phyloP scores from a whole-genome alignment of 2,329 filamentous ascomycete species.

The Fulvia fulva region DNA sequence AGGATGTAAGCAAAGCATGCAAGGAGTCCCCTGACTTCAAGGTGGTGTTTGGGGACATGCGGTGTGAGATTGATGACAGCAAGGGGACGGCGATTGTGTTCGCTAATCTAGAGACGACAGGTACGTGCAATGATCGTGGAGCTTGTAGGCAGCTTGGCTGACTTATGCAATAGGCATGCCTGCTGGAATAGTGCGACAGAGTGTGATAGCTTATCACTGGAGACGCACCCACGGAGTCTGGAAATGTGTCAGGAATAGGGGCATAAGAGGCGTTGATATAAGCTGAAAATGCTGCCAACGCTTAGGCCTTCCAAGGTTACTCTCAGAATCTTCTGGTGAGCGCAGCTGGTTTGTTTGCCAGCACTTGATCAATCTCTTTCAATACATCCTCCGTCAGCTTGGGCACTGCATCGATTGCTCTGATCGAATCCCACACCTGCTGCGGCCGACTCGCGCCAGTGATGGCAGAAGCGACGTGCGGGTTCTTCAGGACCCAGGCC shows the following conservation, averaged over 20 bases:
- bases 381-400: background rate
- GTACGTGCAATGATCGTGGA: background rate
- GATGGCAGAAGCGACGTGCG: background rate
- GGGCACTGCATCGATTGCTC: background rate
- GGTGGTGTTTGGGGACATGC: background rate
- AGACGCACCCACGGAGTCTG: background rate
- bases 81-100: background rate
- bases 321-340: background rate
- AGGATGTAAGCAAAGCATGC: background rate
- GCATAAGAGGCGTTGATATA: background rate
- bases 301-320: background rate
- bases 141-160: too few relatives aligned
- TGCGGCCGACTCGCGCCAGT: background rate
- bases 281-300: background rate
- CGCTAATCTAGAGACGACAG: background rate
- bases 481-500: background rate
- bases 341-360: background rate
- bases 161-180: background rate
- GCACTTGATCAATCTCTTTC: background rate
- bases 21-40: background rate
- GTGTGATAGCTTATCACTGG: background rate
- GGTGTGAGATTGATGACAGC: background rate
- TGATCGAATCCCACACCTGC: conserved; percentile 1
- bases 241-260: background rate
- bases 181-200: background rate